Evolutionary conservation across 2,329 filamentous ascomycete species (phyloP).

Genomic region (Keithomyces neogunnii): DNA sequence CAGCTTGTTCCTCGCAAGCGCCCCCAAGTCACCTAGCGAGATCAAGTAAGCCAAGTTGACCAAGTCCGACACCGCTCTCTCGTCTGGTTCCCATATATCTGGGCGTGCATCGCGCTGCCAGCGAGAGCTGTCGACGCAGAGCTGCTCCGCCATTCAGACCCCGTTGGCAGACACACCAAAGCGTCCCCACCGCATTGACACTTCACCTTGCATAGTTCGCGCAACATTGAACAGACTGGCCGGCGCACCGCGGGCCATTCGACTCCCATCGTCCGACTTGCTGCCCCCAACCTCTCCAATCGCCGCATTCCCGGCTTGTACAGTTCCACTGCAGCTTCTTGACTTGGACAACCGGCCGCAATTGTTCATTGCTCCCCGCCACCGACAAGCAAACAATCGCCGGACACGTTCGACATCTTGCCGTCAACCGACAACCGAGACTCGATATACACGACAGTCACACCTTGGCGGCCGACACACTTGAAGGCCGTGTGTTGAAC

Average conservation of each 20-base stretch:
- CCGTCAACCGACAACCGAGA: neutral
- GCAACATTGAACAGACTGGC: constrained; percentile 3
- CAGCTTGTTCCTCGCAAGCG: no score
- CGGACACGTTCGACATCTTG: neutral
- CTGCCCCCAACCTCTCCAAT: neutral
- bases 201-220: constrained; percentile 14
- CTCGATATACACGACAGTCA: neutral
- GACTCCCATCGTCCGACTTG: neutral
- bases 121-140: neutral
- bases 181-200: constrained; percentile 13
- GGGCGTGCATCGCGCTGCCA: no score
- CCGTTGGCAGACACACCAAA: constrained; percentile 2
- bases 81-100: no score
- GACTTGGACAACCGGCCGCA: neutral
- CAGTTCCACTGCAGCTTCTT: neutral
- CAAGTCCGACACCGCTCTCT: no score
- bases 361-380: no score
- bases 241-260: neutral
- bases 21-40: no score
- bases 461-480: no score
- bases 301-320: neutral
- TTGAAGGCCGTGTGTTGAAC: no score
- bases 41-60: no score
- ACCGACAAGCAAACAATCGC: neutral
- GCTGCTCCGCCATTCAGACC: neutral